A percentile compares a stretch with the other conserved stretches of the same genome.
phyloP scores from a whole-genome alignment of 148 eudicot species.

The Silene latifolia region DNA sequence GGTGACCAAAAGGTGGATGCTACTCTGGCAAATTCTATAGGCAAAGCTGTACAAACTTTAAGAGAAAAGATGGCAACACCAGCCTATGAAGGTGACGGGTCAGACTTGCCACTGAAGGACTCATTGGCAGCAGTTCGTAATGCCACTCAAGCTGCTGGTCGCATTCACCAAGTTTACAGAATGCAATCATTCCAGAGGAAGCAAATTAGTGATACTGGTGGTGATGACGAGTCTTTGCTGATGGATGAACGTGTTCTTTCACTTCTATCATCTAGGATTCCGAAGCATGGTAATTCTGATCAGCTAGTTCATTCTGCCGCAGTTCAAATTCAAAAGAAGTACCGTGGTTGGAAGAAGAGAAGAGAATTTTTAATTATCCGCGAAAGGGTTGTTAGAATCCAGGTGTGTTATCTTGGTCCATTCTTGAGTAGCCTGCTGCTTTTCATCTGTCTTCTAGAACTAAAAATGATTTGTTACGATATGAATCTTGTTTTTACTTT shows the following conservation, averaged over 20 bases:
- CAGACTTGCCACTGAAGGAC: slow-evolving; percentile 47
- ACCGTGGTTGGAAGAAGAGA: slow-evolving; percentile 59
- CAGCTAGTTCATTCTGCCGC: slow-evolving; percentile 54
- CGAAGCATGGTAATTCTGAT: slow-evolving; percentile 38
- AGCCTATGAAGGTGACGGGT: slow-evolving; percentile 32
- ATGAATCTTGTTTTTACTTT: background rate
- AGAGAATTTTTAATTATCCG: slow-evolving; percentile 54
- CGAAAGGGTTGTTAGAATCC: slow-evolving; percentile 56
- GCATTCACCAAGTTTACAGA: slow-evolving; percentile 63
- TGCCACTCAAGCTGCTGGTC: slow-evolving; percentile 68
- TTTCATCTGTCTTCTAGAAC: background rate
- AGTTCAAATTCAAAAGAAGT: slow-evolving; percentile 57
- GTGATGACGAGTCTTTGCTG: slow-evolving; percentile 42
- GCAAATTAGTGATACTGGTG: slow-evolving; percentile 28
- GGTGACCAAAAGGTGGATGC: slow-evolving; percentile 30
- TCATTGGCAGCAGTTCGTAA: slow-evolving; percentile 61
- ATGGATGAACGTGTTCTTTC: slow-evolving; percentile 43
- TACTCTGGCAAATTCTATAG: slow-evolving; percentile 31
- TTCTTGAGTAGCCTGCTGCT: slow-evolving; percentile 6
- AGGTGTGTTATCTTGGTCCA: slow-evolving; percentile 34
- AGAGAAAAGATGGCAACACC: slow-evolving; percentile 38
- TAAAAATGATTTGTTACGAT: background rate
- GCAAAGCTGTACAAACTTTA: slow-evolving; percentile 39
- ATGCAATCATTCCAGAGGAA: slow-evolving; percentile 56
- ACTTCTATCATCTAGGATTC: slow-evolving; percentile 41